Base-by-base conservation (phyloP, 805 yeast species). In the Pichia sporocuriosa region DNA sequence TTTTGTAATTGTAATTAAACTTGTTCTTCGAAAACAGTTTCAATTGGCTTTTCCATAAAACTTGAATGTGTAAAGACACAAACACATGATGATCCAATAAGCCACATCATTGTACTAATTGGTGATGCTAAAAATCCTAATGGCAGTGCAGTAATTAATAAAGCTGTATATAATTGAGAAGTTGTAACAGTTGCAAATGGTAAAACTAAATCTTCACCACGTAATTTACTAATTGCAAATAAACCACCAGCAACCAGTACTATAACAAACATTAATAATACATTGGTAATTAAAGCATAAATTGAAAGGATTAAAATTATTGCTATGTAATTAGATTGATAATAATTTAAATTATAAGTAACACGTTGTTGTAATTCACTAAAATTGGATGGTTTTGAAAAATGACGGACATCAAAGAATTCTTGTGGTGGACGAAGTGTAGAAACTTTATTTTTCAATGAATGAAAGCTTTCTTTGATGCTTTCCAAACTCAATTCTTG, bases 31-130 rank as follows among this genome's bases (percentile, higher is more conserved):
- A 93, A 93, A 17, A 93, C 97, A 28, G 94, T 84, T 70, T 93
- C 98, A 52, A 93, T 86, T 33, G 99, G 99, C 67, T 93, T 93
- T 62, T 93, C 98, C 83, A 93, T 76, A 50, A 93, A 73, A 13
- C 90, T 70, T 34, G 98, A 98, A 65, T 93, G 99, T 4, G 95
- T 77, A 43, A 89, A 69, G 31, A 93, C 89, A 39, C 83, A 65
- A 40, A 88, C 93, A 20, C 84, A 80, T 12, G 95, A 82, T 5
- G 97, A 93, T 56, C 98, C 97, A 57, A 93, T 77, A 54, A 93
- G 75, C 99, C 99, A 93, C 77, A 93, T 74, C 69, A 93, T 67
- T 12, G 98, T 88, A 44, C 94, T 77, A 52, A 93, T 62, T 42
- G 68, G 68, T 19, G 67, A 63, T 16, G 67, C 67, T 29, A 62